A percentile compares a stretch with the other conserved stretches of the same genome.
These are phyloP conservation scores for Colletotrichum godetiae DNA, from an alignment of 2,329 filamentous ascomycete species.

Conservation along the genomic window DNA sequence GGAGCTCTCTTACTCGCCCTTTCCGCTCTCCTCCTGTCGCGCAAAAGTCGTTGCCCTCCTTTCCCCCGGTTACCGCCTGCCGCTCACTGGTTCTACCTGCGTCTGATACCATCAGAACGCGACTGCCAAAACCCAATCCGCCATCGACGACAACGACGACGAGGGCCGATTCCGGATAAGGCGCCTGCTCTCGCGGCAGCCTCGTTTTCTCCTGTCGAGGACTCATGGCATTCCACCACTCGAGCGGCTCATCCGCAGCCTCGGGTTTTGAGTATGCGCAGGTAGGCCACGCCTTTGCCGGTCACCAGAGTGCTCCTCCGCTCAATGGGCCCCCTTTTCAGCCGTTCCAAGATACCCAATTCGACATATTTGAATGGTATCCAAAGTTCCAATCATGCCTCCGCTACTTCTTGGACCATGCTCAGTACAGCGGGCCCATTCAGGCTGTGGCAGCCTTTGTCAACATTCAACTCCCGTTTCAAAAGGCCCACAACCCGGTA, in stretches of 20 bases:
- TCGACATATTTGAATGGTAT: constrained; percentile 94
- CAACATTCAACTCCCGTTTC: constrained; percentile 92
- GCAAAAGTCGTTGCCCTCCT: background rate
- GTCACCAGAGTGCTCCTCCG: constrained; percentile 11
- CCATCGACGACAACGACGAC: background rate
- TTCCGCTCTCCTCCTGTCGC: background rate
- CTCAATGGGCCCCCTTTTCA: constrained; percentile 40
- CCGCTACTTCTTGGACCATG: constrained; percentile 90
- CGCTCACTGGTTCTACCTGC: background rate
- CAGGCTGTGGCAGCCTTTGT: constrained; percentile 91
- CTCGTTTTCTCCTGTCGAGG: background rate
- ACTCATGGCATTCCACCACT: constrained; percentile 33
- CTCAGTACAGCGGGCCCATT: constrained; percentile 84
- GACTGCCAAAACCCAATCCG: background rate
- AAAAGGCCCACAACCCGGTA: constrained; percentile 66
- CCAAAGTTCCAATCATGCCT: constrained; percentile 91
- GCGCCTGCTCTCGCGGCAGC: background rate
- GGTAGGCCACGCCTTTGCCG: constrained; percentile 33
- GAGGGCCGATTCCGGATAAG: background rate
- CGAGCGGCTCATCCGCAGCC: constrained; percentile 32
- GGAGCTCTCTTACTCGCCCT: background rate
- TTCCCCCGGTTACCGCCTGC: background rate
- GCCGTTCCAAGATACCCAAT: constrained; percentile 61
- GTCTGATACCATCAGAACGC: background rate
- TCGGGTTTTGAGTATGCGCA: constrained; percentile 35